phyloP scores from a whole-genome alignment of 164 flowering plant genomes.

The Aristolochia contorta region DNA sequence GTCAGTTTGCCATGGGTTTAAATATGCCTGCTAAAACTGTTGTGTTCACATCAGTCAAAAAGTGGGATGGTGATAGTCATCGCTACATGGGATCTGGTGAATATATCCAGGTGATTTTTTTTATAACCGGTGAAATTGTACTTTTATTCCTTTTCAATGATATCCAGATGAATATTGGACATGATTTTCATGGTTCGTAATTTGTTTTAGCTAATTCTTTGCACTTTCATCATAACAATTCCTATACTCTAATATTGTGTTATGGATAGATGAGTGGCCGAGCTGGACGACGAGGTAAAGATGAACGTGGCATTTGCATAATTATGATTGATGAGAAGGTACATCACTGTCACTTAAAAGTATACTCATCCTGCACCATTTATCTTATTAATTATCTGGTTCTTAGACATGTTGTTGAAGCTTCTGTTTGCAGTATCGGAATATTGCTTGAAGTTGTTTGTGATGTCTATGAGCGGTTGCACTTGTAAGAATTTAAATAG shows the following conservation, averaged over 20 bases:
- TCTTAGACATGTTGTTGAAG: no score
- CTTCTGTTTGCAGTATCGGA: no score
- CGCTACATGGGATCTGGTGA: slow-evolving; percentile 94
- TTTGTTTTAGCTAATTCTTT: not conserved
- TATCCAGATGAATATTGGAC: slow-evolving; percentile 68
- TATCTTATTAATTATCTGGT: no score
- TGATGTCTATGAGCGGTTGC: no score
- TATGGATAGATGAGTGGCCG: slow-evolving; percentile 90
- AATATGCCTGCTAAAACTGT: slow-evolving; percentile 99
- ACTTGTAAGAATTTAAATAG: no score
- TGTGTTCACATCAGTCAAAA: slow-evolving; percentile 83
- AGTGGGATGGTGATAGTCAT: slow-evolving; percentile 99
- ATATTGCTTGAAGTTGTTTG: no score
- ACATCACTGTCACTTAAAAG: slow-evolving; percentile 1
- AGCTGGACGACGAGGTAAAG: slow-evolving; percentile 99
- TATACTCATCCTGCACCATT: not conserved
- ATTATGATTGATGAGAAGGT: slow-evolving; percentile 99
- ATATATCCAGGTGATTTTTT: slow-evolving; percentile 99
- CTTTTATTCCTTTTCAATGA: no score
- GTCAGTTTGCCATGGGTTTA: slow-evolving; percentile 97
- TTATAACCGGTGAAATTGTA: no score
- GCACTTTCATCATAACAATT: not conserved
- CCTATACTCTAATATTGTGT: not conserved
- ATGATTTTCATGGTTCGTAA: not conserved
- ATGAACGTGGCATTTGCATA: slow-evolving; percentile 94